Conservation (phyloP, 2,329 filamentous ascomycete genomes). For the Daldinia sp. region DNA sequence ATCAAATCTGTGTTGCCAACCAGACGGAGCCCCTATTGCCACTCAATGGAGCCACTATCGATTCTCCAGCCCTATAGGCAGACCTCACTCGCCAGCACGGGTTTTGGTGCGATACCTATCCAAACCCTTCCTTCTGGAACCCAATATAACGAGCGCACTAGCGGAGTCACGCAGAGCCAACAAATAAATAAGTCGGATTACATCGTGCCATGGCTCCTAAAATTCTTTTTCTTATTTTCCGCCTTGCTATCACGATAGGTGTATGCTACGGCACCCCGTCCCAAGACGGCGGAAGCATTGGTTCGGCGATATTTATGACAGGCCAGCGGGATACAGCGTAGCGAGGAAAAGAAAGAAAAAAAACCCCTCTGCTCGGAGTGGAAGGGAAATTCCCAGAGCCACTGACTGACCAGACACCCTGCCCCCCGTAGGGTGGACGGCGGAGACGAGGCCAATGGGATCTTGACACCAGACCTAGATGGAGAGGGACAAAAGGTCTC, state of each 20-base stretch:
- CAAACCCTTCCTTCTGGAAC: slow-evolving; percentile 1
- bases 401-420: not conserved
- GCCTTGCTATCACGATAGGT: not conserved
- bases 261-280: not conserved
- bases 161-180: not conserved
- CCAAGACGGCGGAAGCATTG: not conserved
- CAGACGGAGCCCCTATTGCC: not conserved
- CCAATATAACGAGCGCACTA: not conserved
- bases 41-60: not conserved
- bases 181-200: not conserved
- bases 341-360: not conserved
- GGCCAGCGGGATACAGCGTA: not conserved
- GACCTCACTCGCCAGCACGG: not conserved
- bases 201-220: not conserved
- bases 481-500: slow-evolving; percentile 1
- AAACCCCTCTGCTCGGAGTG: not conserved
- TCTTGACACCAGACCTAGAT: slow-evolving; percentile 23
- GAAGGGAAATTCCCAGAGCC: not conserved
- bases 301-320: slow-evolving; percentile 3
- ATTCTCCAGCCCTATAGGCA: not conserved
- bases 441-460: slow-evolving; percentile 15
- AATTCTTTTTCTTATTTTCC: too few species aligned
- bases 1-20: not conserved
- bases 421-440: slow-evolving; percentile 5
- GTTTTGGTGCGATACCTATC: not conserved